These are phyloP conservation scores for Cylindrodendrum hubeiense DNA, from an alignment of 2,329 filamentous ascomycete species.

Conservation along the genomic window DNA sequence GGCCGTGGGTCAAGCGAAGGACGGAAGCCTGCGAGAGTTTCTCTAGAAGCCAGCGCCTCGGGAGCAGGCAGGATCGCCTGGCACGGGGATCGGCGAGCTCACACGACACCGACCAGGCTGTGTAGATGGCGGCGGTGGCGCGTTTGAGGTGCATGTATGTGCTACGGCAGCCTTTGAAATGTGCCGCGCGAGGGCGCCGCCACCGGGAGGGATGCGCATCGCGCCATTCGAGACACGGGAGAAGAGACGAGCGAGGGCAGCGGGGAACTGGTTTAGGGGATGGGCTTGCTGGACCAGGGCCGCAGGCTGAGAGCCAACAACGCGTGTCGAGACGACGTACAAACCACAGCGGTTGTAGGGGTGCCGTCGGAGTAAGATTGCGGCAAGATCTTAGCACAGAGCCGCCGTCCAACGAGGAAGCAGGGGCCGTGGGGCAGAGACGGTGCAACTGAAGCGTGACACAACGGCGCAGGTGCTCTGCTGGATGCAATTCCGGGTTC, in stretches of 20 bases:
- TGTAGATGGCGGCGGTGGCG: not conserved
- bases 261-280: not conserved
- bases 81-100: slow-evolving; percentile 1
- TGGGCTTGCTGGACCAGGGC: not conserved
- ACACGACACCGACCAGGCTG: slow-evolving; percentile 4
- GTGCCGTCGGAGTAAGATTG: not conserved
- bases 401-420: too few relatives aligned
- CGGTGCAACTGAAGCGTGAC: not conserved
- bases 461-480: not conserved
- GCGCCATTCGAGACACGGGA: not conserved
- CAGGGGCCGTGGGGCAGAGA: not conserved
- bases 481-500: not conserved
- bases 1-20: slow-evolving; percentile 1
- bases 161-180: not conserved
- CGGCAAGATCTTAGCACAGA: not conserved
- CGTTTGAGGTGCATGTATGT: not conserved
- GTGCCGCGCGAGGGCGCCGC: not conserved
- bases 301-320: not conserved
- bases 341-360: not conserved
- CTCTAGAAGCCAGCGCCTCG: not conserved
- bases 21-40: not conserved
- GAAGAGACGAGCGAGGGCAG: not conserved
- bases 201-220: not conserved
- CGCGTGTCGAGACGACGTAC: not conserved
- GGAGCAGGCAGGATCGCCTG: not conserved